Evolutionary conservation across 2,329 filamentous ascomycete genomes (phyloP).

Genomic region (Diaporthe eres): DNA sequence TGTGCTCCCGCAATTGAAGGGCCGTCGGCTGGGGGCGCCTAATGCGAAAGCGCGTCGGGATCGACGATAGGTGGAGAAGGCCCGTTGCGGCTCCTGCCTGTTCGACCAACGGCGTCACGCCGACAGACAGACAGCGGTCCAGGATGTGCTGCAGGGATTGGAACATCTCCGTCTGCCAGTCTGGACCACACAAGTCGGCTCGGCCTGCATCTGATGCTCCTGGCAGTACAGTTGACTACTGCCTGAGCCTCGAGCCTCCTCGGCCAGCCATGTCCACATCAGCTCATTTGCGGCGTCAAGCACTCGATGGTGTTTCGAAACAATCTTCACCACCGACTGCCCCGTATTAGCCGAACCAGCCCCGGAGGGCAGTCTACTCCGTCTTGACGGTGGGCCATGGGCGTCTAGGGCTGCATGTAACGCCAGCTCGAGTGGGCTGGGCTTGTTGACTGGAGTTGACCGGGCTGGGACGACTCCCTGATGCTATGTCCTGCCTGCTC

Average conservation of each 20-base stretch:
- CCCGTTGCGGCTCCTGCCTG: conserved; percentile 4
- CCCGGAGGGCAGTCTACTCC: conserved; percentile 18
- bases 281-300: conserved; percentile 37
- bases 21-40: conserved; percentile 35
- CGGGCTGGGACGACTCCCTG: not conserved
- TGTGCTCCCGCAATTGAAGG: conserved; percentile 37
- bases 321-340: conserved; percentile 30
- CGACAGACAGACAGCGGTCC: conserved; percentile 6
- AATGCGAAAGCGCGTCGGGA: conserved; percentile 29
- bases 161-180: conserved; percentile 21
- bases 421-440: conserved; percentile 30
- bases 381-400: conserved; percentile 25
- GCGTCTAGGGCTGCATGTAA: conserved; percentile 30
- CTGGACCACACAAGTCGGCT: conserved; percentile 1
- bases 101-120: conserved; percentile 37
- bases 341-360: conserved; percentile 12
- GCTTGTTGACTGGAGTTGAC: not conserved
- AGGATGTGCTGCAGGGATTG: conserved; percentile 35
- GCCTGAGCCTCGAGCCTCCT: conserved; percentile 18
- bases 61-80: conserved; percentile 37
- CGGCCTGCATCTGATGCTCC: no score
- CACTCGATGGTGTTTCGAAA: conserved; percentile 40
- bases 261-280: conserved; percentile 31
- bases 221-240: no score
- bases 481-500: not conserved